Evolutionary conservation across 2,329 filamentous ascomycete genomes (phyloP), one percentile per base, ranked within the genome.

Genomic region (Neopestalotiopsis rosae): DNA sequence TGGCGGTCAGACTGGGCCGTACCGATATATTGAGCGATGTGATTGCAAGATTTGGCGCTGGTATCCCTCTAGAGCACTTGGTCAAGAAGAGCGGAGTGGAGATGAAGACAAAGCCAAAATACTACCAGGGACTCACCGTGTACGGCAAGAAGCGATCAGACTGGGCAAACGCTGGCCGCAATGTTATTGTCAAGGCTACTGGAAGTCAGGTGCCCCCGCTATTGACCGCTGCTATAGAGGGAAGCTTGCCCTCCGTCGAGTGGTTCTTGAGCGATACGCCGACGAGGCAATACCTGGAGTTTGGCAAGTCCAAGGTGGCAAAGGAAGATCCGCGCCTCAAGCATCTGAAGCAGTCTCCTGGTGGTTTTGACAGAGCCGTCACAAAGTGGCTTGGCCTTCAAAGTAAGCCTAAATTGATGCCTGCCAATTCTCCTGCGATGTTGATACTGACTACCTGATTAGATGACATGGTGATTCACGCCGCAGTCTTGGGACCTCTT

Each of bases 231-330:
- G 90, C 88, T 13, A 74, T 81, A 9, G 73, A 74, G 1, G 89
- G 89, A 3, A 91, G 84, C 24, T 77, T 95, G n/a, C 87, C 91
- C 52, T 86, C 87, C 20, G 88, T 94, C 0, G 90, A 96, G 75
- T 97, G 92, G 89, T 93, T 95, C 77, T 79, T 94, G 67, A 90
- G 91, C 68, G 91, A 93, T 70, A 87, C 88, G 0, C 92, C 94
- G 0, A 80, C 88, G 72, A 85, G 89, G 34, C 84, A 88, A 67
- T 96, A 96, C 75, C 79, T 85, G 32, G 88, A 93, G 61, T 96
- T 94, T 75, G 85, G 83, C 52, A 82, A 83, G 70, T 87, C 90
- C 0, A 87, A 89, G 71, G 78, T 82, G 1, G 87, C 92, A 67
- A 84, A 84, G 69, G 83, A 89, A 30, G 90, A 95, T 71, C 79